A percentile compares a stretch with the other conserved stretches of the same genome.
Conservation (phyloP, 148 eudicot species). For the Rhododendron griersonianum region DNA sequence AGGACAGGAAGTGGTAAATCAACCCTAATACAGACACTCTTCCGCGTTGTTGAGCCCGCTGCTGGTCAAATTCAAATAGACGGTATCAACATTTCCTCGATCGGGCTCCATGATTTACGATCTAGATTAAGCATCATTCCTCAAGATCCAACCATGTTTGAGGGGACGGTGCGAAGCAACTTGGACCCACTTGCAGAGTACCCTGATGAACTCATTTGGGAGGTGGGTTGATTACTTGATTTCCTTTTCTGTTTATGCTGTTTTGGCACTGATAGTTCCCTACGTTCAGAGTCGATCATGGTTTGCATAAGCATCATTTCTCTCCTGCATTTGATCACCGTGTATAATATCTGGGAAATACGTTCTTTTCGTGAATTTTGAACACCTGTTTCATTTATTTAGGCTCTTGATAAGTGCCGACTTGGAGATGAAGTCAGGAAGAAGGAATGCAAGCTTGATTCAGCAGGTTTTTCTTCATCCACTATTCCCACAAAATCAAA, state of each 20-base stretch:
- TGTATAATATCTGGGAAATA: not conserved
- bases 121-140: conserved; percentile 61
- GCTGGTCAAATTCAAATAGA: conserved; percentile 46
- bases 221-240: conserved; percentile 24
- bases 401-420: conserved; percentile 93
- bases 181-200: conserved; percentile 64
- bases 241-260: not conserved
- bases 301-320: not conserved
- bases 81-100: conserved; percentile 33
- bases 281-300: too few relatives aligned
- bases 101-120: conserved; percentile 55
- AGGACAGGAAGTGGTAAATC: conserved; percentile 71
- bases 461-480: too few relatives aligned
- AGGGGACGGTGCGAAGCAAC: conserved; percentile 59
- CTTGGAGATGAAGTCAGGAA: conserved; percentile 66
- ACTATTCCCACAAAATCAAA: too few relatives aligned
- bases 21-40: conserved; percentile 58
- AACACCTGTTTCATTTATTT: not conserved
- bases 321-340: not conserved
- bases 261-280: not conserved
- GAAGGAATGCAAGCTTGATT: too few relatives aligned
- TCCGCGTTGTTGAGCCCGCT: conserved; percentile 55
- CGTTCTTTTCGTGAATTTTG: not conserved
- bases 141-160: conserved; percentile 70
- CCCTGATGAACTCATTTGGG: conserved; percentile 57